Percentiles rank a stretch among this genome's conserved stretches.
Conservation (phyloP, 805 yeast species). For the Wickerhamiella musiphila region DNA sequence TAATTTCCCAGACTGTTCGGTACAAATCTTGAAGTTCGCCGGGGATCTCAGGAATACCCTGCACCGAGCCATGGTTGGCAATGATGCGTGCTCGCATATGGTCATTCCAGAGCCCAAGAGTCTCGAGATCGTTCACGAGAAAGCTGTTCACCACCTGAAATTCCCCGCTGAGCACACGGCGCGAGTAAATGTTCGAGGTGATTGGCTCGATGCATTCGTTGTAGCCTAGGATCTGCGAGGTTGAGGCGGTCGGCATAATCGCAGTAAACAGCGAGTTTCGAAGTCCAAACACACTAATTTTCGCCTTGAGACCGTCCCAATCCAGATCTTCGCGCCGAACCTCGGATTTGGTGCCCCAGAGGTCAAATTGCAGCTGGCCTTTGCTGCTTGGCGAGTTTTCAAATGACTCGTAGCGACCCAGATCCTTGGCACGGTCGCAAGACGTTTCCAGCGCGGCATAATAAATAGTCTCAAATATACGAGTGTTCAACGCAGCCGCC, state of each 20-base stretch:
- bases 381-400: slow-evolving; percentile 73
- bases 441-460: slow-evolving; percentile 83
- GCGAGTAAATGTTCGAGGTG: slow-evolving; percentile 79
- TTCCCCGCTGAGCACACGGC: slow-evolving; percentile 88
- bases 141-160: slow-evolving; percentile 78
- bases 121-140: slow-evolving; percentile 58
- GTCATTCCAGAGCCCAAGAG: slow-evolving; percentile 62
- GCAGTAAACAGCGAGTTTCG: slow-evolving; percentile 61
- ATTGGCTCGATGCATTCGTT: slow-evolving; percentile 94
- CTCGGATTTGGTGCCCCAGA: slow-evolving; percentile 63
- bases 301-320: slow-evolving; percentile 51
- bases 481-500: slow-evolving; percentile 53
- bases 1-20: slow-evolving; percentile 87
- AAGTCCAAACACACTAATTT: slow-evolving; percentile 43
- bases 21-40: slow-evolving; percentile 47
- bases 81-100: slow-evolving; percentile 57
- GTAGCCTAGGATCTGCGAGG: slow-evolving; percentile 86
- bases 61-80: slow-evolving; percentile 68
- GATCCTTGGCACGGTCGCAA: slow-evolving; percentile 47
- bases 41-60: slow-evolving; percentile 53
- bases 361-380: slow-evolving; percentile 67
- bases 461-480: slow-evolving; percentile 84
- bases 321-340: slow-evolving; percentile 52
- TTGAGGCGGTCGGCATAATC: slow-evolving; percentile 97
- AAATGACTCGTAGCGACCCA: slow-evolving; percentile 53